A percentile compares a stretch with the other conserved stretches of the same genome.
Evolutionary conservation across 768 basidiomycete species (phyloP).

Genomic region (Agrocybe pediades): DNA sequence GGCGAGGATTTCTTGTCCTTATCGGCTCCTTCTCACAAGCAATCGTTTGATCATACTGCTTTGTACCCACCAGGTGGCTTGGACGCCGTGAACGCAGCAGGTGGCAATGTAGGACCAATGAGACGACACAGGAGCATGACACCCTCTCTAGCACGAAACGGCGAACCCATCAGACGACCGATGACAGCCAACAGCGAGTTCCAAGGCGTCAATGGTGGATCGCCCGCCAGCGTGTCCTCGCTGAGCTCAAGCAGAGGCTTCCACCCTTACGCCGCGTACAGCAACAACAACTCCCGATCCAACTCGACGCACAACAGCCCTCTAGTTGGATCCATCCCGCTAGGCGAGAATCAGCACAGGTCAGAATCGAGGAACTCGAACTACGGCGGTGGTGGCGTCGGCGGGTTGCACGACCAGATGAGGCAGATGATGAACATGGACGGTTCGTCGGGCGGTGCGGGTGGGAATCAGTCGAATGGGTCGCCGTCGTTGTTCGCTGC

Average conservation of each 20-base stretch:
- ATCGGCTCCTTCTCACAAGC: constrained; percentile 72
- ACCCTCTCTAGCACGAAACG: constrained; percentile 58
- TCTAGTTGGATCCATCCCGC: constrained; percentile 39
- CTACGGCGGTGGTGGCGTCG: constrained; percentile 26
- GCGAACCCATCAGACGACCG: constrained; percentile 51
- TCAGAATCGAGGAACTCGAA: constrained; percentile 45
- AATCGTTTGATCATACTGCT: constrained; percentile 59
- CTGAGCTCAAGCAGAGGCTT: constrained; percentile 46
- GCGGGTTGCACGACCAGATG: constrained; percentile 46
- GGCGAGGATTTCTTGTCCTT: constrained; percentile 45
- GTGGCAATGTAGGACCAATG: constrained; percentile 56
- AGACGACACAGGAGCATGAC: constrained; percentile 79
- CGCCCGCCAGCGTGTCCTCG: constrained; percentile 32
- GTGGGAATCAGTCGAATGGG: not conserved
- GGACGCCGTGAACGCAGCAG: constrained; percentile 28
- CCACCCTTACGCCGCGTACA: constrained; percentile 54
- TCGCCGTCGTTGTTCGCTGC: constrained; percentile 20
- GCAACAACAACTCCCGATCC: constrained; percentile 37
- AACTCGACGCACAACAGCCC: constrained; percentile 50
- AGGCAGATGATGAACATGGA: constrained; percentile 41
- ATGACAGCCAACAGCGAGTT: constrained; percentile 46
- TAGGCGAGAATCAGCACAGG: constrained; percentile 29
- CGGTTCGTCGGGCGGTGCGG: constrained; percentile 5
- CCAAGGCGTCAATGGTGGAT: constrained; percentile 30
- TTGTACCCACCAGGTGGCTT: constrained; percentile 50